A percentile compares a stretch with the other conserved stretches of the same genome.
Evolutionary conservation across 129 eudicot genomes (phyloP).

Genomic region (Centrapalus pauciflorus): DNA sequence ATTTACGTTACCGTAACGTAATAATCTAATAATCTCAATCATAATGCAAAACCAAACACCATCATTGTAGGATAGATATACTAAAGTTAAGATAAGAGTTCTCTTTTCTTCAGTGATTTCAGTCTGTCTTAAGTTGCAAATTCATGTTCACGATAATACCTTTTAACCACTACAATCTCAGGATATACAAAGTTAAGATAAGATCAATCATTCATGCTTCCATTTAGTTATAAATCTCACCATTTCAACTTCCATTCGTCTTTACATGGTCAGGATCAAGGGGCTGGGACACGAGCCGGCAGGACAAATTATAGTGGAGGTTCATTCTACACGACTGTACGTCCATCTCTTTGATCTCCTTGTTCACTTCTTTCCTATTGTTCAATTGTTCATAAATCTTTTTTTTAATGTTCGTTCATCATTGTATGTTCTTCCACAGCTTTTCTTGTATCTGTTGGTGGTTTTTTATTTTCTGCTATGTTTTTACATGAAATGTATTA

Average conservation of each 20-base stretch:
- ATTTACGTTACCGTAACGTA: too few relatives aligned
- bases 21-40: too few relatives aligned
- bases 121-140: slow-evolving; percentile 3
- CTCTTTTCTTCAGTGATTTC: not conserved
- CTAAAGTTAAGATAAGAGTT: too few relatives aligned
- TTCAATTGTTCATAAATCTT: too few relatives aligned
- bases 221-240: not conserved
- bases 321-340: slow-evolving; percentile 52
- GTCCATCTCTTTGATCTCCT: slow-evolving; percentile 1
- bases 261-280: slow-evolving; percentile 35
- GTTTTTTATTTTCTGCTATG: not conserved
- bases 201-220: not conserved
- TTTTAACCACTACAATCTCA: not conserved
- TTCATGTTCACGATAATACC: not conserved
- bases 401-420: too few relatives aligned
- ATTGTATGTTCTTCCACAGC: not conserved
- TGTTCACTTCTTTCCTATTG: not conserved
- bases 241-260: not conserved
- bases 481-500: not conserved
- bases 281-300: slow-evolving; percentile 35
- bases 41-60: too few relatives aligned
- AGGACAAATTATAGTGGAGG: slow-evolving; percentile 46
- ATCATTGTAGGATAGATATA: too few relatives aligned
- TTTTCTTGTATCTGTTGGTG: not conserved
- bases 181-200: not conserved